phyloP scores from a whole-genome alignment of 1,284 basidiomycete species.

The Pyrrhoderma noxium region DNA sequence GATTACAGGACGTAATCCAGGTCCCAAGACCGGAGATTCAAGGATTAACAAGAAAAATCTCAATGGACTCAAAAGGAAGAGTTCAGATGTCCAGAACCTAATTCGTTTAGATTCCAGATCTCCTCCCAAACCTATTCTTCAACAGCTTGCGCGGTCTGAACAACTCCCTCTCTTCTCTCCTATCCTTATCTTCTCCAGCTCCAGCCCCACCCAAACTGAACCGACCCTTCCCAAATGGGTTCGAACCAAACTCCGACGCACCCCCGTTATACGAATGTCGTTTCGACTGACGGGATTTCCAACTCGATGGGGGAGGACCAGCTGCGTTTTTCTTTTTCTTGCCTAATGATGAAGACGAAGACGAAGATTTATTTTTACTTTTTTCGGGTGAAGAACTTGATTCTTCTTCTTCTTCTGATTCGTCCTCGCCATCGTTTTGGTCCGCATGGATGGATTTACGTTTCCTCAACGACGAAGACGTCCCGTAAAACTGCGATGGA shows the following conservation, averaged over 20 bases:
- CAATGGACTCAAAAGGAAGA: too few relatives aligned
- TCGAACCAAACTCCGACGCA: too few relatives aligned
- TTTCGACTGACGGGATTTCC: not conserved
- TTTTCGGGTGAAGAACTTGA: not conserved
- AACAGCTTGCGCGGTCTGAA: conserved; percentile 6
- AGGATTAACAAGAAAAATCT: too few relatives aligned
- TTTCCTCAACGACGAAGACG: conserved; percentile 25
- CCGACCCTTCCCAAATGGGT: conserved; percentile 3
- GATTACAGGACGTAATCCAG: too few relatives aligned
- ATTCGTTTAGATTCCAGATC: not conserved
- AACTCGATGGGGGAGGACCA: not conserved
- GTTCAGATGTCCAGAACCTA: too few relatives aligned
- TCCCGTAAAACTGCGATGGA: conserved; percentile 41
- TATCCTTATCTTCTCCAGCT: too few relatives aligned
- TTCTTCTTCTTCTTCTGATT: not conserved
- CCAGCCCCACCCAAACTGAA: too few relatives aligned
- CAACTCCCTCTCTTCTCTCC: not conserved
- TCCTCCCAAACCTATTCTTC: conserved; percentile 8
- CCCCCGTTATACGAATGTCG: not conserved
- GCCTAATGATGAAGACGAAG: too few relatives aligned
- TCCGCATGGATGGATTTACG: conserved; percentile 32
- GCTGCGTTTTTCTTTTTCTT: too few relatives aligned
- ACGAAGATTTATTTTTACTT: not conserved
- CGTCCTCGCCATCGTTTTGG: conserved; percentile 25
- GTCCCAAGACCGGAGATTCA: too few relatives aligned